Evolutionary conservation across 352 stramenopile species (phyloP), one percentile per base, ranked within the genome.

Genomic region (Plasmopara viticola): DNA sequence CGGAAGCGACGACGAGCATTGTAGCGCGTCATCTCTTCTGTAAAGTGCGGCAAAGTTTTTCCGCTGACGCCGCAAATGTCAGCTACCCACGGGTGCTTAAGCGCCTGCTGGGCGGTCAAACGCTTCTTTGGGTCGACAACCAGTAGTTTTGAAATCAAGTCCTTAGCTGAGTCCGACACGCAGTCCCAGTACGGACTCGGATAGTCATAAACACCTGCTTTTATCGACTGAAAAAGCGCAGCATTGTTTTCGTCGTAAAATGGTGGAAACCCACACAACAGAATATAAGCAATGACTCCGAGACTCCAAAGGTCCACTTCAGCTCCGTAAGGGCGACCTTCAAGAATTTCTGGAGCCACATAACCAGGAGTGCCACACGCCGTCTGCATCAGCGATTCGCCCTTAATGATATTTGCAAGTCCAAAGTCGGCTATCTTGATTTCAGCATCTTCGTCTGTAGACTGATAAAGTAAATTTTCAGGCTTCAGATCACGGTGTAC

Each of bases 281-380:
- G 44, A 51, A 95, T 95, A 79, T 98, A 99, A 3, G 94, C 68
- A 70, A 99, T 98, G 33, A 99, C 94, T 13, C 96, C 96, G 20
- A 98, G 74, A 70, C 74, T 95, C 93, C 94, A 98, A 49, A 98
- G 87, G 67, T 98, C 94, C 6, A 96, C 88, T 69, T 98, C 90
- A 8, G 74, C 84, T 54, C 90, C 90, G 66, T 99, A 99, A 29
- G 81, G 72, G 15, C 86, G 76, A 6, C 90, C 87, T 58, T 96
- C 78, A 25, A 99, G 66, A 69, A 99, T 98, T 76, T 99, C 95
- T 0, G 95, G 93, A 1, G 95, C 95, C 6, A 98, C 93, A 72
- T 98, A 98, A 1, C 95, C 94, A 0, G 94, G 94, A 35, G 95
- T 99, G 25, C 95, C 95, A 63, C 95, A 98, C 48, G 96, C 92